These are phyloP conservation scores for Wallacemonas collosoma DNA, from an alignment of 208 protist species.

Conservation along the genomic window DNA sequence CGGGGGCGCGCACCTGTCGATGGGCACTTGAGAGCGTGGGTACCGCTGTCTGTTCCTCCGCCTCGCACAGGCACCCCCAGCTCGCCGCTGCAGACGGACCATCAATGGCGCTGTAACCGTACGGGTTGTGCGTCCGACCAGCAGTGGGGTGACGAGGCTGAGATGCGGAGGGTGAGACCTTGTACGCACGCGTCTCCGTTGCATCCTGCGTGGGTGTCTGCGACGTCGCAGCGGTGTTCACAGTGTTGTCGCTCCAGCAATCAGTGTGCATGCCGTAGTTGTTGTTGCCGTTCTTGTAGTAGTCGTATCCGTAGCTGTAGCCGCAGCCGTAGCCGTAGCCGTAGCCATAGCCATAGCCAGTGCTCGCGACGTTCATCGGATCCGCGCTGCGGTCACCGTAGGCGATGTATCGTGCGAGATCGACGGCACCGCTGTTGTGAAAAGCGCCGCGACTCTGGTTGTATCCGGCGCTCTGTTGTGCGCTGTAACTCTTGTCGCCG, in stretches of 20 bases:
- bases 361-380: neutral
- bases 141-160: neutral
- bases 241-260: neutral
- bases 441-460: no score
- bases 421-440: no score
- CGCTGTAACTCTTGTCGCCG: no score
- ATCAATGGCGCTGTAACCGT: conserved; percentile 9
- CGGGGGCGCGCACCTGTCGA: no score
- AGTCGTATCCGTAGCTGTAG: neutral
- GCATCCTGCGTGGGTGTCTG: no score
- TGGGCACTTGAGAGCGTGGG: no score
- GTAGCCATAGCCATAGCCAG: neutral
- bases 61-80: conserved; percentile 5
- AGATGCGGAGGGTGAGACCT: no score
- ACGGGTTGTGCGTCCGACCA: conserved; percentile 12
- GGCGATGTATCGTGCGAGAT: no score
- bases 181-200: no score
- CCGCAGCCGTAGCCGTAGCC: conserved; percentile 1
- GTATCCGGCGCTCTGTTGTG: no score
- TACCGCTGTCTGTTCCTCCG: neutral
- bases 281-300: neutral
- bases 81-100: neutral
- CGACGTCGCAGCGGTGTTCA: neutral
- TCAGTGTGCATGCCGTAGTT: neutral
- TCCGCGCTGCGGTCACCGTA: no score